Percentiles rank a stretch among this genome's conserved stretches.
Evolutionary conservation across 176 grass and related monocot species (phyloP).

Genomic region (Musa acuminata): DNA sequence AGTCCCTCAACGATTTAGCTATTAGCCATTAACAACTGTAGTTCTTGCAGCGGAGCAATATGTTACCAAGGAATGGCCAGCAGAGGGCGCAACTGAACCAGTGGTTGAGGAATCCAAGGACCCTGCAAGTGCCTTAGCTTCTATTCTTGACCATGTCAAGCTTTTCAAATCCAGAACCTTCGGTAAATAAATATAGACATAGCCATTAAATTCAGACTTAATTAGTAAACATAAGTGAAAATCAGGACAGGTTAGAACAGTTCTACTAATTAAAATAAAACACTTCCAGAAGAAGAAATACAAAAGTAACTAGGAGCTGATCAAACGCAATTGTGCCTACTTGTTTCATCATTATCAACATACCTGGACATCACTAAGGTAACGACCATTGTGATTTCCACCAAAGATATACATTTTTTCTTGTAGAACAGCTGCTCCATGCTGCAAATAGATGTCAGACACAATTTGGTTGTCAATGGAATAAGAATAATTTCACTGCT

Average conservation of each 20-base stretch:
- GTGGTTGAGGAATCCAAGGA: slow-evolving; percentile 38
- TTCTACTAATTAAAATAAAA: too few species aligned
- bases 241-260: background rate
- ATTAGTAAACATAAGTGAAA: slow-evolving; percentile 11
- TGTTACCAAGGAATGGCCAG: slow-evolving; percentile 95
- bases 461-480: slow-evolving; percentile 22
- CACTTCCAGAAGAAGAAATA: too few species aligned
- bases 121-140: slow-evolving; percentile 64
- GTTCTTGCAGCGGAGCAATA: background rate
- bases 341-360: background rate
- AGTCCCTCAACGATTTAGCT: background rate
- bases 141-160: slow-evolving; percentile 92
- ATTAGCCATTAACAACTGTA: background rate
- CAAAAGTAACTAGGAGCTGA: background rate
- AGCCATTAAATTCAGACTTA: background rate
- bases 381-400: slow-evolving; percentile 96
- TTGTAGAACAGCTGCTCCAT: slow-evolving; percentile 77
- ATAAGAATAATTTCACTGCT: slow-evolving; percentile 9
- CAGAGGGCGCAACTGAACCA: slow-evolving; percentile 58
- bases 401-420: slow-evolving; percentile 97
- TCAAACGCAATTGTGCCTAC: background rate
- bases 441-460: slow-evolving; percentile 47
- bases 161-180: slow-evolving; percentile 85
- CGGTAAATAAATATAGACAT: background rate
- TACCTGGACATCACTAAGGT: slow-evolving; percentile 98